These are phyloP conservation scores for Didymella sp. DNA, from an alignment of 2,329 filamentous ascomycete species.

Conservation along the genomic window DNA sequence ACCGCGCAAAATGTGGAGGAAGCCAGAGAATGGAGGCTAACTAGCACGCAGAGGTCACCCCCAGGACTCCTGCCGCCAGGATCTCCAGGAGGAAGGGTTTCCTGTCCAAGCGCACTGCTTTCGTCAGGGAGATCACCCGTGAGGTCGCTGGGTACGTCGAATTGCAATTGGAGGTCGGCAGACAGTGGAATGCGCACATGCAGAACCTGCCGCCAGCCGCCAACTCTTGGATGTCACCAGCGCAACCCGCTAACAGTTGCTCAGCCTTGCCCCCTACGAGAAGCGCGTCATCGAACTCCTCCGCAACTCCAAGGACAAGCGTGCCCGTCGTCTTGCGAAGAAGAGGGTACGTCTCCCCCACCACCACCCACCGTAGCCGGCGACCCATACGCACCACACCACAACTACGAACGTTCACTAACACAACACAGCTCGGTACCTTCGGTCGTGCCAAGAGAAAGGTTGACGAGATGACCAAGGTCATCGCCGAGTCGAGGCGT, in stretches of 20 bases:
- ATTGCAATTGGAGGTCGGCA: conserved; percentile 17
- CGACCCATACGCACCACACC: conserved; percentile 1
- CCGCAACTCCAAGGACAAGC: conserved; percentile 99
- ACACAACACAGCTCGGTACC: conserved; percentile 78
- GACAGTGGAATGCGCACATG: conserved; percentile 32
- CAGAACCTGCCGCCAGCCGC: conserved; percentile 45
- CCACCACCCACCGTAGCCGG: conserved; percentile 6
- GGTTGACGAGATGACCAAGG: conserved; percentile 98
- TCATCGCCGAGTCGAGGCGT: conserved; percentile 95
- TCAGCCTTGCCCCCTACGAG: conserved; percentile 66
- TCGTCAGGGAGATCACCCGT: conserved; percentile 97
- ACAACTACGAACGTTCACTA: conserved; percentile 31
- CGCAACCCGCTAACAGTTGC: conserved; percentile 18
- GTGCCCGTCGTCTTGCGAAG: conserved; percentile 98
- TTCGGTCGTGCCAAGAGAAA: conserved; percentile 99
- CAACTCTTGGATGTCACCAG: not conserved
- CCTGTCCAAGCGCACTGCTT: conserved; percentile 94
- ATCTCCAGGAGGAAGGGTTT: conserved; percentile 84
- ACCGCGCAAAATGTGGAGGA: conserved; percentile 18
- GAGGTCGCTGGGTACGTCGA: conserved; percentile 88
- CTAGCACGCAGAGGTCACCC: conserved; percentile 57
- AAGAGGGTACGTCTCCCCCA: conserved; percentile 76
- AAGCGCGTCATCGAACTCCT: conserved; percentile 98
- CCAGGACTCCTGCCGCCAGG: conserved; percentile 57
- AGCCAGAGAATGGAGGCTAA: conserved; percentile 33